These are phyloP conservation scores for Gossypium aridum DNA, from an alignment of 441 rosid genomes.

Conservation along the genomic window DNA sequence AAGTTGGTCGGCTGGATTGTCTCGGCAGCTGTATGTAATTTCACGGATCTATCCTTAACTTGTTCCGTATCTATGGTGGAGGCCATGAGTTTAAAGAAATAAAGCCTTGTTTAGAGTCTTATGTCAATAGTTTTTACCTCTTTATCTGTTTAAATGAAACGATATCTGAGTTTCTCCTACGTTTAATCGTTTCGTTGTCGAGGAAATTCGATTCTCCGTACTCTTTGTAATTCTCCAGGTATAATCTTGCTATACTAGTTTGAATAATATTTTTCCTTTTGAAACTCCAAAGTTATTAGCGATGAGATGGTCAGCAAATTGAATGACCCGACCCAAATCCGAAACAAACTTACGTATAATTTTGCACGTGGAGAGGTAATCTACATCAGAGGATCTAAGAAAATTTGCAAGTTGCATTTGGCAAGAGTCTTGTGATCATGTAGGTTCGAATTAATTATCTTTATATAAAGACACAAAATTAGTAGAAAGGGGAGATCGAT, in stretches of 20 bases:
- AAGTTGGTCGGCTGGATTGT: neutral
- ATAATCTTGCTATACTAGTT: neutral
- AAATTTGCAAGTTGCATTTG: neutral
- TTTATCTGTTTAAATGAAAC: neutral
- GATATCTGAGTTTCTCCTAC: neutral
- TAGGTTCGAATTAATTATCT: no score
- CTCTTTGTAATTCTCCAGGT: neutral
- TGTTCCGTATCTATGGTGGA: neutral
- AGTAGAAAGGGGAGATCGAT: neutral
- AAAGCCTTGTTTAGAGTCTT: conserved; percentile 8
- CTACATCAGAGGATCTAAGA: neutral
- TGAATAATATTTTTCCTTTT: neutral
- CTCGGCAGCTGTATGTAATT: neutral
- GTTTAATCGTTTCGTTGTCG: neutral
- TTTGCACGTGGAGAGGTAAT: neutral
- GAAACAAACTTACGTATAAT: no score
- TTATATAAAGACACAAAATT: no score
- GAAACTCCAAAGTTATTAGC: no score
- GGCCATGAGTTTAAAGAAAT: conserved; percentile 6
- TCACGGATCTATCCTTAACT: neutral
- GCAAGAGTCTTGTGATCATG: neutral
- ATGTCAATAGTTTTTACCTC: neutral
- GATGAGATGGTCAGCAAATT: no score
- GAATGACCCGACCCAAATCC: no score
- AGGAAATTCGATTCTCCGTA: neutral